Percentiles rank a stretch among this genome's conserved stretches.
These are phyloP conservation scores for Cercospora beticola DNA, from an alignment of 2,329 filamentous ascomycete genomes.

Conservation along the genomic window DNA sequence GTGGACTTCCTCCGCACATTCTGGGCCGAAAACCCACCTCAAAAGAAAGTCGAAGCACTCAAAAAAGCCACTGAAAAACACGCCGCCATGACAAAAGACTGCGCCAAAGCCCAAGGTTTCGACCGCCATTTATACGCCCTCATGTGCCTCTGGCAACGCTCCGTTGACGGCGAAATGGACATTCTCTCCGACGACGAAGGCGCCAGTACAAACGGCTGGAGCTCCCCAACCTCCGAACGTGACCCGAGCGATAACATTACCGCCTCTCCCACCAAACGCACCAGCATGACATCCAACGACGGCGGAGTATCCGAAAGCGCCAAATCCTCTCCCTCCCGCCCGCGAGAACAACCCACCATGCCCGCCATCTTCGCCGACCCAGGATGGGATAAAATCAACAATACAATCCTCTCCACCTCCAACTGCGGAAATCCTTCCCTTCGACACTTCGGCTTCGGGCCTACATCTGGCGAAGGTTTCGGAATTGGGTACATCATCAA, in stretches of 20 bases:
- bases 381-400: conserved; percentile 95
- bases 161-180: conserved; percentile 70
- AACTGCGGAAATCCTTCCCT: conserved; percentile 97
- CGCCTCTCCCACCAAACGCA: conserved; percentile 53
- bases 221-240: conserved; percentile 47
- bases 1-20: conserved; percentile 90
- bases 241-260: conserved; percentile 42
- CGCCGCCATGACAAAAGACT: conserved; percentile 74
- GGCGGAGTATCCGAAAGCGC: conserved; percentile 40
- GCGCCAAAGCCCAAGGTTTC: conserved; percentile 84
- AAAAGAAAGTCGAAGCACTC: conserved; percentile 81
- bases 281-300: conserved; percentile 48
- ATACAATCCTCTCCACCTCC: conserved; percentile 90
- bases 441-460: conserved; percentile 94
- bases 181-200: conserved; percentile 20
- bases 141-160: conserved; percentile 91
- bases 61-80: conserved; percentile 82
- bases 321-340: conserved; percentile 51
- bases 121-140: conserved; percentile 92
- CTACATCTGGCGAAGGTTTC: conserved; percentile 89
- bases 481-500: conserved; percentile 99
- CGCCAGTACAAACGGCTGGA: conserved; percentile 64
- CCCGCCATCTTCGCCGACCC: conserved; percentile 81
- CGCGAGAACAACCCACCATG: conserved; percentile 52
- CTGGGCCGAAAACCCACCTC: conserved; percentile 84